phyloP scores from a whole-genome alignment of 768 basidiomycete genomes.

The Amanita pallidorosea region DNA sequence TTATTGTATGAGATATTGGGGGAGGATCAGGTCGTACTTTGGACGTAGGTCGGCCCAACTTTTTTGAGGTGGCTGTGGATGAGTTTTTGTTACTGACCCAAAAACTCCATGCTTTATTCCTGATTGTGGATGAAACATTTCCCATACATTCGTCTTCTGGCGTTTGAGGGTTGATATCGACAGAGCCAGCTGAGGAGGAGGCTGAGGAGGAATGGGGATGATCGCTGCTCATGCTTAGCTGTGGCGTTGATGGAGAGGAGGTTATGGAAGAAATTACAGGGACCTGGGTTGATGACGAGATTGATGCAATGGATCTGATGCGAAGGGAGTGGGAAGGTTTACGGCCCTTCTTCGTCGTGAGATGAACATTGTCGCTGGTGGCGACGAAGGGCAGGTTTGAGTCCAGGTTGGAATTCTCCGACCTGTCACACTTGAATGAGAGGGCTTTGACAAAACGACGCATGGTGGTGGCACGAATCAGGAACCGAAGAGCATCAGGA shows the following conservation, averaged over 20 bases:
- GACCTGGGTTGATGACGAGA: slow-evolving; percentile 4
- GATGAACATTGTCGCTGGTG: slow-evolving; percentile 5
- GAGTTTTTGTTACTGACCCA: slow-evolving; percentile 29
- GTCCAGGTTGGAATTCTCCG: slow-evolving; percentile 16
- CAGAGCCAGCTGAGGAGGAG: slow-evolving; percentile 50
- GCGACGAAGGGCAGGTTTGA: slow-evolving; percentile 6
- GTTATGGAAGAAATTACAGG: slow-evolving; percentile 12
- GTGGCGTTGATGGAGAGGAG: slow-evolving; percentile 18
- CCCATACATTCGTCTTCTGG: slow-evolving; percentile 44
- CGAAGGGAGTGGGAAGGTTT: slow-evolving; percentile 7
- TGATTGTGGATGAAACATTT: slow-evolving; percentile 22
- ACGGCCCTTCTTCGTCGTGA: slow-evolving; percentile 9
- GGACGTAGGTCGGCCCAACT: background rate
- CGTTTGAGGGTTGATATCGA: slow-evolving; percentile 43
- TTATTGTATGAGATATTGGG: background rate
- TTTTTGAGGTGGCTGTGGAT: background rate
- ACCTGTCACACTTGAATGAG: slow-evolving; percentile 31
- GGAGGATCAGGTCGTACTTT: slow-evolving; percentile 10
- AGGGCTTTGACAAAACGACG: slow-evolving; percentile 58
- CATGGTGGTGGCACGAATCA: slow-evolving; percentile 25
- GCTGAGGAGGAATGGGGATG: slow-evolving; percentile 34
- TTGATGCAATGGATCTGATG: slow-evolving; percentile 4
- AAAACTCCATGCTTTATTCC: slow-evolving; percentile 39
- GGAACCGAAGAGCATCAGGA: slow-evolving; percentile 7
- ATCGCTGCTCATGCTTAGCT: slow-evolving; percentile 24